A percentile compares a stretch with the other conserved stretches of the same genome.
Evolutionary conservation across 2,329 filamentous ascomycete species (phyloP).

Genomic region (Cladosporium sp.): DNA sequence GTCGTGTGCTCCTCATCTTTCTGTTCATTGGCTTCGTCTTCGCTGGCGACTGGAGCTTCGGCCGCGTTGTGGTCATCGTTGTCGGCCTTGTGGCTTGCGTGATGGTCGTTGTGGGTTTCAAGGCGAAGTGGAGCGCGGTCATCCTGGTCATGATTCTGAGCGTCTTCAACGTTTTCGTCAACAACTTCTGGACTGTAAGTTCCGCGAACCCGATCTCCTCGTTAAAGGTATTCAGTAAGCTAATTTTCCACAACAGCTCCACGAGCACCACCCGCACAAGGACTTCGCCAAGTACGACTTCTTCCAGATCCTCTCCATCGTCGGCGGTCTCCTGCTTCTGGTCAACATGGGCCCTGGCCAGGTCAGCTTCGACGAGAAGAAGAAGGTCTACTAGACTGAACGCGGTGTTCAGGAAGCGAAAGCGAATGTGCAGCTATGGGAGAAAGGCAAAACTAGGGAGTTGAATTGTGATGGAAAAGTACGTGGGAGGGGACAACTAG

Average conservation of each 20-base stretch:
- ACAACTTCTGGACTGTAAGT: slow-evolving; percentile 99
- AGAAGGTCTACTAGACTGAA: slow-evolving; percentile 82
- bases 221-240: background rate
- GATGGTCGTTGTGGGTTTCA: slow-evolving; percentile 99
- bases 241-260: slow-evolving; percentile 55
- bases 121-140: slow-evolving; percentile 97
- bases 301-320: slow-evolving; percentile 99
- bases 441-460: too few relatives aligned
- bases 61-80: slow-evolving; percentile 76
- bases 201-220: too few relatives aligned
- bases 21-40: slow-evolving; percentile 96
- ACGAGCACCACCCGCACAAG: slow-evolving; percentile 97
- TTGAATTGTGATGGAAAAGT: too few relatives aligned
- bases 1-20: slow-evolving; percentile 92
- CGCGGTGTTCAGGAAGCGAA: background rate
- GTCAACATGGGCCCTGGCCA: slow-evolving; percentile 98
- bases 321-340: slow-evolving; percentile 88
- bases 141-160: slow-evolving; percentile 92
- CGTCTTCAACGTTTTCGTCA: slow-evolving; percentile 93
- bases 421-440: background rate
- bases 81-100: slow-evolving; percentile 86
- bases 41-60: slow-evolving; percentile 85
- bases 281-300: slow-evolving; percentile 99
- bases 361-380: slow-evolving; percentile 99
- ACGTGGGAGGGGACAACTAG: too few relatives aligned